These are phyloP conservation scores for Colletotrichum sp. DNA, from an alignment of 2,329 filamentous ascomycete genomes.

Conservation along the genomic window DNA sequence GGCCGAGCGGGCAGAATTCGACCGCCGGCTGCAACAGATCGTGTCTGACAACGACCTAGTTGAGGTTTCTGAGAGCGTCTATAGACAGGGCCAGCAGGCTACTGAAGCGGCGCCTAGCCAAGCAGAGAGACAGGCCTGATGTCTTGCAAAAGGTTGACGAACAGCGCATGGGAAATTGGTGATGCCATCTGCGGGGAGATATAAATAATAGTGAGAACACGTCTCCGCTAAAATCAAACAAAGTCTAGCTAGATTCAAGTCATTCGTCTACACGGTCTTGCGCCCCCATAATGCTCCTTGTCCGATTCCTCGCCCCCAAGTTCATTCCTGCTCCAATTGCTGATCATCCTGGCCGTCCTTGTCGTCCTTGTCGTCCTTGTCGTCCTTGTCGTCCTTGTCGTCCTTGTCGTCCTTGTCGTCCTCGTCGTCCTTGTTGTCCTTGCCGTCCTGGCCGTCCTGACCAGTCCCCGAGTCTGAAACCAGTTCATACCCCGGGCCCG, in stretches of 20 bases:
- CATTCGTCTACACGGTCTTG: neutral
- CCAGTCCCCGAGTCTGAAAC: neutral
- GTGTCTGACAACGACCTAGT: neutral
- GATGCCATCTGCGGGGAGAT: neutral
- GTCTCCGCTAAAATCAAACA: neutral
- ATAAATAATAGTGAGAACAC: neutral
- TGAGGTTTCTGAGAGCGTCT: neutral
- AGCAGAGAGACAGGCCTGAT: neutral
- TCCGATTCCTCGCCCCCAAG: neutral
- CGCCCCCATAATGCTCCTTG: neutral
- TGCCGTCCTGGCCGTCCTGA: too few relatives aligned
- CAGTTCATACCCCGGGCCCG: neutral
- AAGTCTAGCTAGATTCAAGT: neutral
- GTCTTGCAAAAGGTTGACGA: neutral
- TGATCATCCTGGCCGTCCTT: neutral
- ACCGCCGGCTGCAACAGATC: neutral
- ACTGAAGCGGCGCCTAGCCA: neutral
- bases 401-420: too few relatives aligned
- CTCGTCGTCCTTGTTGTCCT: too few relatives aligned
- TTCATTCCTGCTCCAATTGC: neutral
- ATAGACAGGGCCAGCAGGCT: neutral
- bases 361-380: too few relatives aligned
- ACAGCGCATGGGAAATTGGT: neutral
- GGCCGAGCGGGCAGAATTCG: neutral
- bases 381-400: accelerated